Conservation (phyloP, 2,329 filamentous ascomycete species). For the Canariomyces notabilis region DNA sequence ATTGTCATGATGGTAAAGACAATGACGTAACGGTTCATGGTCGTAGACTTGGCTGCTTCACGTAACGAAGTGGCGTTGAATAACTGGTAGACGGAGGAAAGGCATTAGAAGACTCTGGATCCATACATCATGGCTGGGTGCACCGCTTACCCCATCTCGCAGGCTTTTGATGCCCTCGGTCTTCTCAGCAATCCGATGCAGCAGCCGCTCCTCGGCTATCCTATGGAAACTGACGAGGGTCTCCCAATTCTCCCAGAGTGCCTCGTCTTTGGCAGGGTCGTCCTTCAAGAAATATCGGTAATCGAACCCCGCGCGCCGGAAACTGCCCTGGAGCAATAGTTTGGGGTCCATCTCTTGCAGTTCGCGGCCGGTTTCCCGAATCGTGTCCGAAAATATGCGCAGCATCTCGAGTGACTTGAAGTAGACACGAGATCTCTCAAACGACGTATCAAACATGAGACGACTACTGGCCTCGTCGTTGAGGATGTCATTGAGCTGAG, state of each 20-base stretch:
- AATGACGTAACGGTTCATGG: conserved; percentile 13
- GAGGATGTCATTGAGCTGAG: not conserved
- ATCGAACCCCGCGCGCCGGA: not conserved
- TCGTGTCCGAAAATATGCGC: conserved; percentile 4
- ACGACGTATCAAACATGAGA: conserved; percentile 14
- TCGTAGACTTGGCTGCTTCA: conserved; percentile 9
- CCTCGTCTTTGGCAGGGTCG: not conserved
- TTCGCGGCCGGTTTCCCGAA: conserved; percentile 6
- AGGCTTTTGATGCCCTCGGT: conserved; percentile 14
- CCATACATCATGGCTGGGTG: not conserved
- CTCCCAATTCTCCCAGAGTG: conserved; percentile 10
- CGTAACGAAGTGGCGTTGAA: conserved; percentile 16
- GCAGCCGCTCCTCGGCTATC: not conserved
- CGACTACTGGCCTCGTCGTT: not conserved
- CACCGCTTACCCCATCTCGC: conserved; percentile 10
- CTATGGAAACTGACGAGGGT: not conserved
- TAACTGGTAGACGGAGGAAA: not conserved
- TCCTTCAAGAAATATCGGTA: not conserved
- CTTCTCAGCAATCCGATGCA: conserved; percentile 2
- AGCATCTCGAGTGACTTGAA: conserved; percentile 11
- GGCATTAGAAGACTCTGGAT: not conserved
- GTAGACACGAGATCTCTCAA: conserved; percentile 7
- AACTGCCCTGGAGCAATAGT: not conserved
- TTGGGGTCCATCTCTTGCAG: conserved; percentile 1
- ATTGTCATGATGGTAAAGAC: conserved; percentile 16